These are phyloP conservation scores for Circinella minor DNA, from an alignment of 371 early-diverging fungal genomes.

Conservation along the genomic window DNA sequence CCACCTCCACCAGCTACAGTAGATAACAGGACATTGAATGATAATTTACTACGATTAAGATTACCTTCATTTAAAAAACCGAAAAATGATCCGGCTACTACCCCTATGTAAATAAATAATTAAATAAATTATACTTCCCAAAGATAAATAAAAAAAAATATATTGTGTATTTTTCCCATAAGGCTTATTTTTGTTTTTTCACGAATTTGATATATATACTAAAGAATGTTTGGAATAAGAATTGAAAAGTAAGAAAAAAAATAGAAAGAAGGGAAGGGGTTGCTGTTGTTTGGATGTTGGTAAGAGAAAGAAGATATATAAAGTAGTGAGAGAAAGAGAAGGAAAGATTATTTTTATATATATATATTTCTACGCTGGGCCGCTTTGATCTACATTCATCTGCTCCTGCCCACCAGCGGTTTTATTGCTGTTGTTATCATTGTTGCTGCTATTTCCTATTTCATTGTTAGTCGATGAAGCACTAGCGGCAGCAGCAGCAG, in stretches of 20 bases:
- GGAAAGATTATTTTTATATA: not conserved
- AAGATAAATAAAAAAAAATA: too few relatives aligned
- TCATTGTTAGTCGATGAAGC: not conserved
- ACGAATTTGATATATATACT: not conserved
- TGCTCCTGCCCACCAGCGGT: not conserved
- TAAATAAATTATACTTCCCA: too few relatives aligned
- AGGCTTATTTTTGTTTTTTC: too few relatives aligned
- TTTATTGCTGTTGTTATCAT: not conserved
- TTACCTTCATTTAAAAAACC: slow-evolving; percentile 1
- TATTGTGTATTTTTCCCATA: too few relatives aligned
- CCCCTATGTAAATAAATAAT: not conserved
- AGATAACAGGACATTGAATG: not conserved
- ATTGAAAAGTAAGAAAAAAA: not conserved
- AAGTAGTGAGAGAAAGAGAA: not conserved
- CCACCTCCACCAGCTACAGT: not conserved
- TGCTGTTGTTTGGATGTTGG: not conserved
- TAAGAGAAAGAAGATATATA: not conserved
- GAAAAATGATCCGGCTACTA: not conserved
- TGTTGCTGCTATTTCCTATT: not conserved
- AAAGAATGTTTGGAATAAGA: not conserved
- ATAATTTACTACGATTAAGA: not conserved
- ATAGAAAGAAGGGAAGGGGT: not conserved
- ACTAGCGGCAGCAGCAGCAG: not conserved
- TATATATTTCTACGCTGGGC: not conserved
- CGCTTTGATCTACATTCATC: slow-evolving; percentile 14